Evolutionary conservation across 371 early-diverging fungal genomes (phyloP).

Genomic region (Apophysomyces variabilis): DNA sequence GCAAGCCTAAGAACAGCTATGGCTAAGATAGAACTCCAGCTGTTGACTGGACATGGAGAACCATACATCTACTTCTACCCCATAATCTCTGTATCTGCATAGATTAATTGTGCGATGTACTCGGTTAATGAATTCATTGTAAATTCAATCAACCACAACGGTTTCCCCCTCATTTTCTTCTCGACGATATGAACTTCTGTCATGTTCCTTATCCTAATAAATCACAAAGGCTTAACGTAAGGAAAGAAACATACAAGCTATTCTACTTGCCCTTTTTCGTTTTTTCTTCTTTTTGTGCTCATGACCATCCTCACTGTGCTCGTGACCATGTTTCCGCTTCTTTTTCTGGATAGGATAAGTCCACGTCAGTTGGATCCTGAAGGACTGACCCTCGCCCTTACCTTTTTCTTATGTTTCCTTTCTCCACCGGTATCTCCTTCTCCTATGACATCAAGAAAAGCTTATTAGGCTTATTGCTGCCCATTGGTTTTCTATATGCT

Average conservation of each 20-base stretch:
- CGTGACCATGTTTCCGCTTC: slow-evolving; percentile 68
- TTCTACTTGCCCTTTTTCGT: slow-evolving; percentile 1
- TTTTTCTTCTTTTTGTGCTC: slow-evolving; percentile 19
- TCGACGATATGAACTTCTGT: background rate
- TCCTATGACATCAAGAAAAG: slow-evolving; percentile 2
- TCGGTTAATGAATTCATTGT: background rate
- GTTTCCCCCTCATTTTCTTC: slow-evolving; percentile 6
- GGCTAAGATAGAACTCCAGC: too few species aligned
- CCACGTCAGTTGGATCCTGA: background rate
- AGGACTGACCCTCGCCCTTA: slow-evolving; percentile 16
- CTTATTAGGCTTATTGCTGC: background rate
- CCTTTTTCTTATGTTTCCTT: slow-evolving; percentile 68
- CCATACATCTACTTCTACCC: too few species aligned
- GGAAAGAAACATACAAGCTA: background rate
- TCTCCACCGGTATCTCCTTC: slow-evolving; percentile 54
- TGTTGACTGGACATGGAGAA: too few species aligned
- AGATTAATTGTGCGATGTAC: too few species aligned
- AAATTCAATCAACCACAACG: background rate
- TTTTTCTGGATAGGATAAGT: slow-evolving; percentile 50
- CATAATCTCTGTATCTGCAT: too few species aligned
- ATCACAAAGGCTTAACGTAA: background rate
- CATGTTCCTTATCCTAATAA: background rate
- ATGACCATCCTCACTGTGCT: slow-evolving; percentile 13
- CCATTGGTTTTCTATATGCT: slow-evolving; percentile 2
- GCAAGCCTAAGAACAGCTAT: too few species aligned